Conservation (phyloP, 2,329 filamentous ascomycete species). For the Verticillium nubilum region DNA sequence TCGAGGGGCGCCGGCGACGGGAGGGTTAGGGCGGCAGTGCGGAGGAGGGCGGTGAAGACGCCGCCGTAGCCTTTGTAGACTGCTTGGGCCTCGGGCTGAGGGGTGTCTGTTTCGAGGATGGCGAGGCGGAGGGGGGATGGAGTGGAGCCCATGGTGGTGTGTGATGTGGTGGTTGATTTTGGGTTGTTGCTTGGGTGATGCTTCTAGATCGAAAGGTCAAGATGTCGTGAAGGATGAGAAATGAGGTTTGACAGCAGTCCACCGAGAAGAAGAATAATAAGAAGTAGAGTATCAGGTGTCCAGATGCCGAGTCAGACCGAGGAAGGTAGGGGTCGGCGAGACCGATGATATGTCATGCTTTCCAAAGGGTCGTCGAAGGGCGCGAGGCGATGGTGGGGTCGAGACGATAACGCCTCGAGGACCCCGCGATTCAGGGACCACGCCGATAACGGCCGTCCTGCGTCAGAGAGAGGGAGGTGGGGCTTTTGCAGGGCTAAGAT, state of each 20-base stretch:
- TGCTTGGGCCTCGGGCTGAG: slow-evolving; percentile 55
- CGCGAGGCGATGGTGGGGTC: not conserved
- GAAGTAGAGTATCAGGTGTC: too few relatives aligned
- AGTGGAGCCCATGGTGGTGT: slow-evolving; percentile 10
- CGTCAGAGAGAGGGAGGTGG: not conserved
- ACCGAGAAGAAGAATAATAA: too few relatives aligned
- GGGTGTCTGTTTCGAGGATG: slow-evolving; percentile 82
- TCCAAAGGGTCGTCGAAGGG: not conserved
- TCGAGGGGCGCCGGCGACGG: slow-evolving; percentile 31
- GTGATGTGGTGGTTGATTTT: not conserved
- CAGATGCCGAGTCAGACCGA: not conserved
- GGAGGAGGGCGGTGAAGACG: slow-evolving; percentile 59
- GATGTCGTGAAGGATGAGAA: not conserved
- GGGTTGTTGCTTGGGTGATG: not conserved
- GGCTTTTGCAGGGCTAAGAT: not conserved
- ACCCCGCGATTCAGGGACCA: slow-evolving; percentile 2
- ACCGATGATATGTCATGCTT: not conserved
- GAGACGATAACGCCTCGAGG: not conserved
- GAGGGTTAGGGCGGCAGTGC: slow-evolving; percentile 44
- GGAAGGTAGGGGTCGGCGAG: too few relatives aligned
- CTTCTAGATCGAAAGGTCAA: not conserved
- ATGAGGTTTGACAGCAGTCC: too few relatives aligned
- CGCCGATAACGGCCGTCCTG: slow-evolving; percentile 1
- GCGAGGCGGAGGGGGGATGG: slow-evolving; percentile 66
- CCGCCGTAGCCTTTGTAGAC: slow-evolving; percentile 70